phyloP scores from a whole-genome alignment of 2,329 filamentous ascomycete genomes.

The Aspergillus nomiae region DNA sequence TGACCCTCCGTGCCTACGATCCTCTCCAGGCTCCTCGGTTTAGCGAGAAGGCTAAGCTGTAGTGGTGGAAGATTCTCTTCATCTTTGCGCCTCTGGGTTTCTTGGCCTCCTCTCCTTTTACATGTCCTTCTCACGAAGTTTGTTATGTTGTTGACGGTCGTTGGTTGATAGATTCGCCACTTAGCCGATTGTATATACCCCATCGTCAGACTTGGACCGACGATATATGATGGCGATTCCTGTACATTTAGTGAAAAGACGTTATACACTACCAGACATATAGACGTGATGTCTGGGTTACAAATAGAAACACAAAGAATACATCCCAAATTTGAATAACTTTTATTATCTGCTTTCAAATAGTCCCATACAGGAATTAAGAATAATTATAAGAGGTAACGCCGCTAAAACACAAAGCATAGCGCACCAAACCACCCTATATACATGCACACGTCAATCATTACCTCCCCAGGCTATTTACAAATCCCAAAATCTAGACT shows the following conservation, averaged over 20 bases:
- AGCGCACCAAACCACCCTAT: neutral
- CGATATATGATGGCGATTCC: neutral
- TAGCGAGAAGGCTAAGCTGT: conserved; percentile 52
- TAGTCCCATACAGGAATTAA: neutral
- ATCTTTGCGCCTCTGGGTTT: neutral
- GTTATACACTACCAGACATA: neutral
- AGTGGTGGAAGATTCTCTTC: conserved; percentile 4
- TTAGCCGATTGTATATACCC: conserved; percentile 7
- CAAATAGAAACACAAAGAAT: neutral
- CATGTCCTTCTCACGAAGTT: neutral
- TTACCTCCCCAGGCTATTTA: neutral
- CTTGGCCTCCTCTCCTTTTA: neutral
- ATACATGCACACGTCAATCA: conserved; percentile 4
- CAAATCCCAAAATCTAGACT: neutral
- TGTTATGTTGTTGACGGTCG: neutral
- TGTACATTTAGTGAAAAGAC: conserved; percentile 6
- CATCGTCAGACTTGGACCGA: neutral
- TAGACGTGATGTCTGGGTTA: neutral
- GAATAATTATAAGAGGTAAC: neutral
- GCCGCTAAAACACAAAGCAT: neutral
- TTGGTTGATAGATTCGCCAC: neutral
- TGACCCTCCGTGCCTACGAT: conserved; percentile 61
- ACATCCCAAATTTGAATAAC: neutral
- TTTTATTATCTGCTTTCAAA: neutral
- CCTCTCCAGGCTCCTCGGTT: conserved; percentile 52